phyloP scores from a whole-genome alignment of 352 stramenopile genomes.

The Pythium dissotocum region DNA sequence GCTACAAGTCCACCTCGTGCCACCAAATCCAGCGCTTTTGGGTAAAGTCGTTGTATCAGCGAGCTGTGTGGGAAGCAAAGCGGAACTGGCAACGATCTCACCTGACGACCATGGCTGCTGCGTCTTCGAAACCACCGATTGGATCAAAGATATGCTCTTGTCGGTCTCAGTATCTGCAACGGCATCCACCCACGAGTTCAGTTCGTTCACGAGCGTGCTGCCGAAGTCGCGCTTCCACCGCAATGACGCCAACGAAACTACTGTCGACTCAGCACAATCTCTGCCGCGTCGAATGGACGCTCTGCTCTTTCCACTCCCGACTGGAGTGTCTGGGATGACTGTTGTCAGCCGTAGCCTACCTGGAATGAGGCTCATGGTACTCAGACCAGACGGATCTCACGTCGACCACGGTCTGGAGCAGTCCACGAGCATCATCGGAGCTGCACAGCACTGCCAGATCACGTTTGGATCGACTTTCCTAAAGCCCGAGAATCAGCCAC shows the following conservation, averaged over 20 bases:
- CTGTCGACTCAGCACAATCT: background rate
- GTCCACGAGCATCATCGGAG: background rate
- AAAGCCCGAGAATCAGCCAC: background rate
- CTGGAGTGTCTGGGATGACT: background rate
- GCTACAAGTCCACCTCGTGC: constrained; percentile 43
- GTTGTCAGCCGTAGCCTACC: background rate
- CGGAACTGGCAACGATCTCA: constrained; percentile 32
- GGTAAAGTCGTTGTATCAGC: constrained; percentile 41
- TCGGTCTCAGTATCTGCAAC: background rate
- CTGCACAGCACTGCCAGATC: background rate
- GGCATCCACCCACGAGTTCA: constrained; percentile 24
- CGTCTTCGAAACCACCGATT: constrained; percentile 64
- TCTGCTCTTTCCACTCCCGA: constrained; percentile 19
- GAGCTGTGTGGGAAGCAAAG: constrained; percentile 36
- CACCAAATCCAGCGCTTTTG: constrained; percentile 34
- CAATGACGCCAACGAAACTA: background rate
- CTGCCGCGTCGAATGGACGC: constrained; percentile 1
- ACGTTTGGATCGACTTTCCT: background rate
- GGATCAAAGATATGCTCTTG: constrained; percentile 49
- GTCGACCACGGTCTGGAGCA: background rate
- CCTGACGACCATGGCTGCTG: constrained; percentile 50
- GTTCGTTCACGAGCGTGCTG: constrained; percentile 44
- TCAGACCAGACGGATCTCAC: background rate
- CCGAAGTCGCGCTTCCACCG: background rate
- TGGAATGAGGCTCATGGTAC: background rate